Base-by-base conservation (phyloP, 352 stramenopile species). In the Halophytophthora polymorphica region DNA sequence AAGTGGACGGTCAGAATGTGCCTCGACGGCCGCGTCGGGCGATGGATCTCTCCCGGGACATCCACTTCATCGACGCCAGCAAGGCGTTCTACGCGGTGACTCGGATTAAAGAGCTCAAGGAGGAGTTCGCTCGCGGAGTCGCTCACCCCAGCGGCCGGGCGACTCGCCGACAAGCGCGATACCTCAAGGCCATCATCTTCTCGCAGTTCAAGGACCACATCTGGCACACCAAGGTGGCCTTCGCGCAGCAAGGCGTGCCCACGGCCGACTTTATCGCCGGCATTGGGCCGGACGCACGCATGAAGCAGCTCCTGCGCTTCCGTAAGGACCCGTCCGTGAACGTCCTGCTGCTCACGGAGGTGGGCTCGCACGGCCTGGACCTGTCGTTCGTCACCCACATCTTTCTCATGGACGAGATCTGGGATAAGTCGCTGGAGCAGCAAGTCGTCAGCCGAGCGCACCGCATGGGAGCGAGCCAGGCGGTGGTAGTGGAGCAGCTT, bases 351-450 rank as follows among this genome's bases (percentile, higher is more conserved):
- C 67, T 99, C 19, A 92, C 78, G 0, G 96, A 97, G 35, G 87
- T 98, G 53, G 97, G 96, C 1, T 96, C 83, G 17, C 86, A 97
- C 47, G 97, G 97, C 12, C 80, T 99, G 41, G 95, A 99, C 57
- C 69, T 99, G 11, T 98, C 88, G 36, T 99, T 99, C 72, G 93
- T 98, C 18, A 99, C 96, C 21, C 94, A 99, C 65, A 97, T 99
- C n/a, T 98, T 98, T 52, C 69, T 98, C 28, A 85, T 98, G 58
- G 95, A 99, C 40, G 86, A 98, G 52, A 96, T 99, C 29, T 98
- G 85, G 82, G 96, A 99, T 64, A 95, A 96, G 50, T 96, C 83
- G 12, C 61, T 99, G 13, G 86, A 98, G 60, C 71, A 96, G 23
- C 97, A 99, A 73, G 93, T 98, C 39, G 80, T 99, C 23, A 94